Conservation (phyloP, 129 eudicot species). For the Helichrysum umbraculigerum region DNA sequence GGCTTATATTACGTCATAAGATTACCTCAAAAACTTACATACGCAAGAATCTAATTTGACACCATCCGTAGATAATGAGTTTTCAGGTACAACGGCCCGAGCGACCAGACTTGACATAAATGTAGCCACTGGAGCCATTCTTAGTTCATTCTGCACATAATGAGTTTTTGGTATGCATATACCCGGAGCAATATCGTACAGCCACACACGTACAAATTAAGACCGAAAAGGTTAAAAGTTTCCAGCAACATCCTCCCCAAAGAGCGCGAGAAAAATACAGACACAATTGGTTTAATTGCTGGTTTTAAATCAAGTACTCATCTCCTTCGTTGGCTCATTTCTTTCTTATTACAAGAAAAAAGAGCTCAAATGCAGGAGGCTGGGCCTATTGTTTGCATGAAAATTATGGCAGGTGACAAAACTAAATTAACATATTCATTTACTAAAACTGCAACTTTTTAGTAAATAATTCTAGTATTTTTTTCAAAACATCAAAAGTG, state of each 20-base stretch:
- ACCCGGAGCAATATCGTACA: background rate
- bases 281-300: slow-evolving; percentile 44
- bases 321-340: slow-evolving; percentile 32
- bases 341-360: slow-evolving; percentile 38
- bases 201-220: background rate
- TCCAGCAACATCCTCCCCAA: slow-evolving; percentile 43
- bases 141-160: background rate
- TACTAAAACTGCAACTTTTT: too few species aligned
- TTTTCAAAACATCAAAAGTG: too few species aligned
- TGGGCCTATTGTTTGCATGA: too few species aligned
- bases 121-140: too few species aligned
- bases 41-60: too few species aligned
- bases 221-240: background rate
- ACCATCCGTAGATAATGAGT: too few species aligned
- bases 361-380: background rate
- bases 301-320: slow-evolving; percentile 30
- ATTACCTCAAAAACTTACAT: background rate
- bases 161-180: background rate
- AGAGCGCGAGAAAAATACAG: slow-evolving; percentile 39
- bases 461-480: too few species aligned
- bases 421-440: too few species aligned
- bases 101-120: too few species aligned
- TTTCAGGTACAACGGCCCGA: too few species aligned
- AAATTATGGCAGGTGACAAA: too few species aligned
- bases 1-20: background rate